Base-by-base conservation (phyloP, 2,329 filamentous ascomycete genomes). In the Hypoxylon sp. region DNA sequence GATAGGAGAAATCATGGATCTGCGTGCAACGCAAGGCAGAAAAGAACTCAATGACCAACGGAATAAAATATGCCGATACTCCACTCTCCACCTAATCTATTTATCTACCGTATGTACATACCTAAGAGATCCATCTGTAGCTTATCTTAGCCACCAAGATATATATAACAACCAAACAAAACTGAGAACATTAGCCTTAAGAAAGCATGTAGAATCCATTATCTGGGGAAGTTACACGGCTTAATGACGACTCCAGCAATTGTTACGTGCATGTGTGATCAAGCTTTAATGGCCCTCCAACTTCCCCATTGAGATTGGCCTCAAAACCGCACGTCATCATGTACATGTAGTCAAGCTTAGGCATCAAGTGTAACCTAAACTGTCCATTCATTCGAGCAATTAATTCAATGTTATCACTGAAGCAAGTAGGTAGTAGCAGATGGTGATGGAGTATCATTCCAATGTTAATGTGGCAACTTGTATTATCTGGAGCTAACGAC, bases 371-470 rank as follows among this genome's bases (percentile, higher is more conserved):
- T 48, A 26, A 31, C 19, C 8, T 44, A 10, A 3, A 29, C 13
- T 19, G 19, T 48, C 22, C 55, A 9, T 29, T 48, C n/a, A 50
- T 55, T 46, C 24, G 42, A 55, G 11, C 10, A 3, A 35, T 44
- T n/a, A 29, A 19, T 22, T 22, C 19, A 22, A 22, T 3, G 19
- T 50, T 11, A 24, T 29, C 19, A n/a, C 14, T 31, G 4, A 44
- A n/a, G 29, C n/a, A 29, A 35, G 24, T 39, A 48, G 55, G 33
- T 55, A 29, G 50, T 46, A 54, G 44, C 29, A 55, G n/a, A 47
- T 14, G 31, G 33, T 11, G 17, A 50, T 55, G 56, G 50, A 51
- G 50, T 60, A 56, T 63, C 51, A 54, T 66, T 44, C 37, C 44
- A 44, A 44, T 44, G 26, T 56, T 33, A 50, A 60, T 24, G 39